Base-by-base conservation (phyloP, 192 early-diverging fungal genomes). In the Coemansia sp. region DNA sequence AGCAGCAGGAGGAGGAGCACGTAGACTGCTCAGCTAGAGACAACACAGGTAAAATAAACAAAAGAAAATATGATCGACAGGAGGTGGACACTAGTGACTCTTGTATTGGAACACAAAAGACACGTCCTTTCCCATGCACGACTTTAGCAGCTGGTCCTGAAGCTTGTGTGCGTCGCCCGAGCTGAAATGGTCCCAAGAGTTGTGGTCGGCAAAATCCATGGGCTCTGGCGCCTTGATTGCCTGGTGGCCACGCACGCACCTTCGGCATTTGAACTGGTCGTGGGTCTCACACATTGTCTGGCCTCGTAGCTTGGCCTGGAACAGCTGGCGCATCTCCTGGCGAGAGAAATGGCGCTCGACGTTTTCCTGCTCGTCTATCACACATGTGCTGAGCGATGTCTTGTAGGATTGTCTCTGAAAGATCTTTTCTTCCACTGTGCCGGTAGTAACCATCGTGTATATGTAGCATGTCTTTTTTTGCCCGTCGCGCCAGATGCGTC, bases 371-470 rank as follows among this genome's bases (percentile, higher is more conserved):
- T 93, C 95, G 51, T 99, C 97, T 9, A 99, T 92, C 9, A 99
- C 94, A 58, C 93, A 95, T 0, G 84, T 88, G 18, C 85, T 87
- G 11, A 99, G 81, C 24, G 89, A 91, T 34, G 88, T 85, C 52
- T 91, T 91, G 57, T 85, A 85, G 2, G 82, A 83, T 66, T 87
- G 89, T 50, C 97, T 75, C 67, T 99, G 97, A 64, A 99, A 99
- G 27, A 99, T 96, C 65, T 99, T 99, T 53, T 99, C 97, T 63
- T 99, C 97, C 15, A 99, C 94, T 0, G 95, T 92, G 3, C 97
- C 97, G n/a, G 95, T 94, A 0, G 87, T 88, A 48, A 95, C 94
- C 42, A 99, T 91, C 8, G 95, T 85, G 70, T 99, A 99, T n/a
- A 99, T 91, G 53, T 83, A 99, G 61, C 96, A 96, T 45, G 78